These are phyloP conservation scores for Lactarius psammicola DNA, from an alignment of 768 basidiomycete species.

Conservation along the genomic window DNA sequence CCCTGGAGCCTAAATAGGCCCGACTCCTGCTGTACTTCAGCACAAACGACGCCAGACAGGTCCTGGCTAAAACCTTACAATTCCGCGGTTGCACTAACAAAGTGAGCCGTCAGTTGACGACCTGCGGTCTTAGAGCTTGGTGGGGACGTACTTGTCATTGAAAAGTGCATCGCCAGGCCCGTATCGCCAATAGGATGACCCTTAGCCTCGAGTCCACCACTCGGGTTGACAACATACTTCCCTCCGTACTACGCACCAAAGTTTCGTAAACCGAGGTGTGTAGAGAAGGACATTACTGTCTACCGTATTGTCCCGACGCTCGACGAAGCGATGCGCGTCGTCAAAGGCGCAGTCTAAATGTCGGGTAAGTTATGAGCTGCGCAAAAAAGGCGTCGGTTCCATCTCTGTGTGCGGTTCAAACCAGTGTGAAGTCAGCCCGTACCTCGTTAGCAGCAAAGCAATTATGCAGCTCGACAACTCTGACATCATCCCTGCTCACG, in stretches of 20 bases:
- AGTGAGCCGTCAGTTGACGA: too few relatives aligned
- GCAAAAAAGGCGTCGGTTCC: not conserved
- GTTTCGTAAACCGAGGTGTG: not conserved
- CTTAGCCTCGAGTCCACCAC: slow-evolving; percentile 83
- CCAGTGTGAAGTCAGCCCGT: slow-evolving; percentile 15
- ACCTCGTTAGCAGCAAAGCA: slow-evolving; percentile 85
- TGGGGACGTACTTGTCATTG: slow-evolving; percentile 62
- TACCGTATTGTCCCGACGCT: slow-evolving; percentile 77
- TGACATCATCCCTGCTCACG: slow-evolving; percentile 65
- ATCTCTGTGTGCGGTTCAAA: not conserved
- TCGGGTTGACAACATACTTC: slow-evolving; percentile 81
- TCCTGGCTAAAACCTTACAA: slow-evolving; percentile 42
- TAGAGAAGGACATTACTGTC: slow-evolving; percentile 26
- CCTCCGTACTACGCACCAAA: slow-evolving; percentile 61
- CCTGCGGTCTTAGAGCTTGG: too few relatives aligned
- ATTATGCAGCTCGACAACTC: slow-evolving; percentile 85
- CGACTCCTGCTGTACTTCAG: slow-evolving; percentile 54
- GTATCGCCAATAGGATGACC: slow-evolving; percentile 85
- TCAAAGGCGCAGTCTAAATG: slow-evolving; percentile 66
- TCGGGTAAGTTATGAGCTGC: slow-evolving; percentile 79
- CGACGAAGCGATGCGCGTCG: slow-evolving; percentile 72
- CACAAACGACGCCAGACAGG: not conserved
- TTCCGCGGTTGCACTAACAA: slow-evolving; percentile 67
- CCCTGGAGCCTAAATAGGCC: slow-evolving; percentile 77
- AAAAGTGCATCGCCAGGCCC: slow-evolving; percentile 85